Evolutionary conservation across 495 filamentous ascomycete species (phyloP), one percentile per base, ranked within the genome.

Genomic region (Mytilinidion resinicola): DNA sequence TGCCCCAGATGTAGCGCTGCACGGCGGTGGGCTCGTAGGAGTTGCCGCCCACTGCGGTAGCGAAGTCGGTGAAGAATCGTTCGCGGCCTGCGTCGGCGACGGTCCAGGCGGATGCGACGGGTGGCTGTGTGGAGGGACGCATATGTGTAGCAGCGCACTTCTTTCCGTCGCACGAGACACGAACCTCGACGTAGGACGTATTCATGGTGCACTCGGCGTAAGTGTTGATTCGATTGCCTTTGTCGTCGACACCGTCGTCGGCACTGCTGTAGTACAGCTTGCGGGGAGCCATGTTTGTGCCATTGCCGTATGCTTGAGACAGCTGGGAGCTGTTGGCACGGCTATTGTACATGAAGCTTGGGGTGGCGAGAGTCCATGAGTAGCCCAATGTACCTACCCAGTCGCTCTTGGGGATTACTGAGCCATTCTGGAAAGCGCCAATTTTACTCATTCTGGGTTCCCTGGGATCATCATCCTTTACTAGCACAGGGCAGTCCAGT

Each of bases 101-200:
- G 20, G 56, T 59, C n/a, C 19, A 52, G 7, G 7, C 56, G 10
- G 19, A 9, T 36, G 44, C 14, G 10, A 25, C 37, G 33, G 60
- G 62, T 6, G 52, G 46, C 19, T 56, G 19, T 21, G 47, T 64
- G 4, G 62, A 64, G 5, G 36, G 37, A 21, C 62, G 53, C 17
- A 64, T 60, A 9, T 44, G 36, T 14, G 11, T 36, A 3, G 49
- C 50, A 4, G 50, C 12, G 15, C 62, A 64, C 34, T 54, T 49
- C 41, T 54, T 44, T 2, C 51, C 52, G n/a, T 36, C 11, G 48
- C 57, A 64, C 12, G 12, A 6, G 38, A 37, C 53, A 17, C 48
- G 42, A 9, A 64, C 52, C 34, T 64, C 57, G 8, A 64, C 62
- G 35, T 64, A 57, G 4, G 57, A 46, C 1, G 62, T 64, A 14